Base-by-base conservation (phyloP, 2,329 filamentous ascomycete species). In the Fusarium chaquense region DNA sequence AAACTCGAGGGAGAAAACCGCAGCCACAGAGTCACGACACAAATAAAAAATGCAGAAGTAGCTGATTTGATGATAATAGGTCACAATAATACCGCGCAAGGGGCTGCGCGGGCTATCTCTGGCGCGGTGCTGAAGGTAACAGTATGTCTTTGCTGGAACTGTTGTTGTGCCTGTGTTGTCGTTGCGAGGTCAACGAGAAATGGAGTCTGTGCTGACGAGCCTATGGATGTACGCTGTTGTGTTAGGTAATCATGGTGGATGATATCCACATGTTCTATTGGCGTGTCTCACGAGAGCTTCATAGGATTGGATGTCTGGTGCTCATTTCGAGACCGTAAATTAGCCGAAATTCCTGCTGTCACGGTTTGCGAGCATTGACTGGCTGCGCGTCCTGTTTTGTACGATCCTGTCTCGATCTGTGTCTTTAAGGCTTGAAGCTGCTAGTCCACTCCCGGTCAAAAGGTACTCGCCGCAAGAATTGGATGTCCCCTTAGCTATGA, bases 161-260 rank as follows among this genome's bases (percentile, higher is more conserved):
- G 75, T 80, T 81, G 78, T 81, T 81, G 78, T 80, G 74, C 73
- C 81, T 81, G 76, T 79, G 78, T 80, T 79, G 72, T 75, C 80
- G 79, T 81, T 82, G 80, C 80, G 80, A 81, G 80, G 80, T 79
- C 80, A 81, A 81, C 80, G 58, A 58, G 78, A 76, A 76, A 65
- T 52, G 35, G 49, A 52, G 49, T 40, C 49, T 16, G 35, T 52
- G 22, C 8, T 60, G 35, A 76, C 75, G 77, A 68, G 47, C 43
- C 35, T 45, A 52, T 52, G 10, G 33, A 52, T 30, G 40, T 62
- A 32, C 70, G 69, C 69, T 57, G 51, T 41, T 41, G 36, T 41
- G 62, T 58, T 77, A 75, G 71, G 69, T 76, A 66, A 64, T 52
- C 58, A 36, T 49, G 9, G 36, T 62, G 60, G 45, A 41, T 7